Conservation (phyloP, 108 stramenopile species). For the Conticribra guillardii region DNA sequence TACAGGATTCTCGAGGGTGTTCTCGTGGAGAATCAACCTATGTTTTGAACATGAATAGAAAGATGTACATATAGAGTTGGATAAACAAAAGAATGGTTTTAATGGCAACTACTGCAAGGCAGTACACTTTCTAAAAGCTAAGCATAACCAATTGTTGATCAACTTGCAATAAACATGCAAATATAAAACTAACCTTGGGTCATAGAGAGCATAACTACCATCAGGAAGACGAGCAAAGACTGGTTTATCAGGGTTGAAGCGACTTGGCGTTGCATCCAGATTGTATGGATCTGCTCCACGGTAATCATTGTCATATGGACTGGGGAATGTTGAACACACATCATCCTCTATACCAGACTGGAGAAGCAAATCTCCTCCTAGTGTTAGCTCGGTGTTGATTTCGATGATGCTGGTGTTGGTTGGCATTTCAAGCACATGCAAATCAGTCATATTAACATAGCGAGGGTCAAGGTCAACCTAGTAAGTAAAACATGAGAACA, state of each 20-base stretch:
- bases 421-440: conserved; percentile 38
- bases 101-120: too few species aligned
- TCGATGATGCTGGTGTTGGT: conserved; percentile 15
- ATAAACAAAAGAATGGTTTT: background rate
- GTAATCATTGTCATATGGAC: conserved; percentile 51
- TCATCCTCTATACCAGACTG: conserved; percentile 35
- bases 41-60: too few species aligned
- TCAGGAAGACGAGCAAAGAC: conserved; percentile 43
- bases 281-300: conserved; percentile 39
- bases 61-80: too few species aligned
- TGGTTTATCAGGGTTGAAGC: conserved; percentile 38
- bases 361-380: conserved; percentile 41
- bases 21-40: conserved; percentile 42
- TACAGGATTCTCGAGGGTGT: conserved; percentile 44
- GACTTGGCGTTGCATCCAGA: conserved; percentile 31
- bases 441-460: conserved; percentile 33
- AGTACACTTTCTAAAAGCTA: too few species aligned
- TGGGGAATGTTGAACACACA: conserved; percentile 36
- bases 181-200: conserved; percentile 7
- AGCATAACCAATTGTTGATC: too few species aligned
- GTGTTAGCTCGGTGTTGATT: conserved; percentile 42
- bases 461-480: conserved; percentile 40
- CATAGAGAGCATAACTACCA: conserved; percentile 36
- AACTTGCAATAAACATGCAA: background rate
- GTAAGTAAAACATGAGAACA: background rate